Conservation (phyloP, 1,284 basidiomycete genomes). For the Tremellales sp. region DNA sequence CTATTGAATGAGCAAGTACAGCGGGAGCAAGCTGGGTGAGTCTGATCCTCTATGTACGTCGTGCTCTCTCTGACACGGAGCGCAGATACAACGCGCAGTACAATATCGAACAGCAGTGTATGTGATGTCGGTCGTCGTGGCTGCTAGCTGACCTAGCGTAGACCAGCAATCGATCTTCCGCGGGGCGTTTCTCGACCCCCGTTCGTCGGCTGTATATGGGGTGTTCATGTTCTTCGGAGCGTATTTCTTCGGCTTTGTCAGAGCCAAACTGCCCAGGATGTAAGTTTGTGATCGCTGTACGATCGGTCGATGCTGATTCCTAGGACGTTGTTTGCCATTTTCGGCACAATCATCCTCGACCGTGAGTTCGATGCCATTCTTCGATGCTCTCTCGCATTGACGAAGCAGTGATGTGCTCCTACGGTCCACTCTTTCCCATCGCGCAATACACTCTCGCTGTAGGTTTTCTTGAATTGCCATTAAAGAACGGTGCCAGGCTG, state of each 20-base stretch:
- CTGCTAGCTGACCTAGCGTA: constrained; percentile 7
- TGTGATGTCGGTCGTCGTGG: constrained; percentile 7
- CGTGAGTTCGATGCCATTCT: constrained; percentile 20
- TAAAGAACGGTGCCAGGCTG: not conserved
- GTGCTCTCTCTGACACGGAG: not conserved
- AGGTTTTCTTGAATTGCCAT: too few relatives aligned
- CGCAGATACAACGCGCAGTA: not conserved
- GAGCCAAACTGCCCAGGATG: constrained; percentile 62
- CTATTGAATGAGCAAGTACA: constrained; percentile 55
- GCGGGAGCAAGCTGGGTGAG: constrained; percentile 52
- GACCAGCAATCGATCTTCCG: constrained; percentile 57
- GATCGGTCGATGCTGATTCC: constrained; percentile 2
- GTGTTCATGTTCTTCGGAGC: constrained; percentile 65
- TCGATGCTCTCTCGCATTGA: too few relatives aligned
- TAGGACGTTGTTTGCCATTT: constrained; percentile 20
- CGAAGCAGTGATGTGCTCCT: constrained; percentile 57
- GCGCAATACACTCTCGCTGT: constrained; percentile 59
- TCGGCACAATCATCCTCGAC: constrained; percentile 39
- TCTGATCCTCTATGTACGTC: not conserved
- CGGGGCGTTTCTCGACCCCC: constrained; percentile 64
- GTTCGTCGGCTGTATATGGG: constrained; percentile 58
- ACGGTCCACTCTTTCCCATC: constrained; percentile 60
- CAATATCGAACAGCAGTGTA: constrained; percentile 54
- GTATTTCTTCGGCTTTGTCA: constrained; percentile 59
- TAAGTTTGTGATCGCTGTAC: constrained; percentile 8